Conservation (phyloP, 108 stramenopile species). For the Epipyxis sp. region DNA sequence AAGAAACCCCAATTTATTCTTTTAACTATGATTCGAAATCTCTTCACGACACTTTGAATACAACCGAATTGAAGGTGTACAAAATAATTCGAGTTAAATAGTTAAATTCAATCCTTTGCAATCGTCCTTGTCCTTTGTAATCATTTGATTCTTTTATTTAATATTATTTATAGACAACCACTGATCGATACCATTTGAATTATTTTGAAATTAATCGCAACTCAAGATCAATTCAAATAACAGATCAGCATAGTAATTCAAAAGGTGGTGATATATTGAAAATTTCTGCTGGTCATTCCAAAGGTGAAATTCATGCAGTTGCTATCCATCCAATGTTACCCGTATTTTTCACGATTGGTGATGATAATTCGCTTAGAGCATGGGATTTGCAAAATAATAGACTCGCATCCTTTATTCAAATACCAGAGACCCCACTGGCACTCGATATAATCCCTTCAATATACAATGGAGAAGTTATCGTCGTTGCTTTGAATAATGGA, state of each 20-base stretch:
- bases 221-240: too few species aligned
- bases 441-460: background rate
- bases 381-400: background rate
- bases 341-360: conserved; percentile 18
- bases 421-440: background rate
- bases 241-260: too few species aligned
- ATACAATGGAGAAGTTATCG: background rate
- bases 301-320: conserved; percentile 6
- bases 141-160: too few species aligned
- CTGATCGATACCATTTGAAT: too few species aligned
- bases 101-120: background rate
- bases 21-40: too few species aligned
- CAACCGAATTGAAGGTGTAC: too few species aligned
- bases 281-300: background rate
- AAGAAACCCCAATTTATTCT: too few species aligned
- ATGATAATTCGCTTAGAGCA: background rate
- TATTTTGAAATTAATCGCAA: too few species aligned
- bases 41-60: too few species aligned
- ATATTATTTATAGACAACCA: too few species aligned
- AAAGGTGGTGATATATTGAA: too few species aligned
- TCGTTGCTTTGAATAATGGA: conserved; percentile 19
- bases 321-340: background rate
- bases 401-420: background rate
- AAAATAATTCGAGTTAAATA: too few species aligned
- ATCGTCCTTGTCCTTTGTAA: background rate